Evolutionary conservation across 441 rosid genomes (phyloP).

Genomic region (Flueggea neowawraea): DNA sequence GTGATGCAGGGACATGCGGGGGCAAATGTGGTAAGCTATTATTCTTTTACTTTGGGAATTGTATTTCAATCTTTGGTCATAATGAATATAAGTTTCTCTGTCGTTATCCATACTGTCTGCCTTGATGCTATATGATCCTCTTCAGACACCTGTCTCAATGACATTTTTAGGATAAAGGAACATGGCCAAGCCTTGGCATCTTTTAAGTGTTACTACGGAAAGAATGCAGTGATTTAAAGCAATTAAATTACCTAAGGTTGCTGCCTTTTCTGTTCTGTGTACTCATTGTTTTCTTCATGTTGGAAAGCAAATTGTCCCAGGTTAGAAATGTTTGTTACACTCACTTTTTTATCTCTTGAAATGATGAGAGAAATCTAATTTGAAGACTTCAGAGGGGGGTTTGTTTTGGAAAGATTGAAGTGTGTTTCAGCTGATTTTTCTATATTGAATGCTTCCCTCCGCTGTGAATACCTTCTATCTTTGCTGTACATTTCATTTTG

Average conservation of each 20-base stretch:
- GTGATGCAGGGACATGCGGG: conserved; percentile 99
- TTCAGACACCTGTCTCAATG: conserved; percentile 4
- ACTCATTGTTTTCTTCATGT: background rate
- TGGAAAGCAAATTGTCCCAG: background rate
- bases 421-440: background rate
- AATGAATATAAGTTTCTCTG: conserved; percentile 4
- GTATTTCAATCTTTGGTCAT: conserved; percentile 9
- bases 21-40: conserved; percentile 70
- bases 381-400: background rate
- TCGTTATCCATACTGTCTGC: conserved; percentile 2
- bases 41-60: conserved; percentile 3
- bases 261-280: background rate
- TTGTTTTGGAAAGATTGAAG: background rate
- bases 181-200: conserved; percentile 1
- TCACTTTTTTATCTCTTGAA: background rate
- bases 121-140: conserved; percentile 2
- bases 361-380: background rate
- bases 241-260: background rate
- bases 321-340: background rate
- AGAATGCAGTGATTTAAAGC: background rate
- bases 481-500: background rate
- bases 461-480: background rate
- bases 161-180: background rate
- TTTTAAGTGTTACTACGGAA: background rate
- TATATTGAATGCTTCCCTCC: background rate